Evolutionary conservation across 2,329 filamentous ascomycete species (phyloP).

Genomic region (Simplicillium sp.): DNA sequence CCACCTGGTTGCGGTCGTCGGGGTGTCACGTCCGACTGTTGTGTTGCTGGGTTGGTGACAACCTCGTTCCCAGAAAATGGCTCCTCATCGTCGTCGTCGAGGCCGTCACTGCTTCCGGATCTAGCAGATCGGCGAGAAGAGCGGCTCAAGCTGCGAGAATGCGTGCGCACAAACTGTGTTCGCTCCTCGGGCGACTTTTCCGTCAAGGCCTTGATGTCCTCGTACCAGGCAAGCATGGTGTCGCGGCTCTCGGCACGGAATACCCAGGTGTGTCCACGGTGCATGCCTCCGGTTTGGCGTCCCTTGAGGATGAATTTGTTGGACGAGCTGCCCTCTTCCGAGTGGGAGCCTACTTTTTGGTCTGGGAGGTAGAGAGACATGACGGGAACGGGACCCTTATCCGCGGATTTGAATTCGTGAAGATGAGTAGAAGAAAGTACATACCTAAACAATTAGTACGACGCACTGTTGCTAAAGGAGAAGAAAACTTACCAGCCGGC

Average conservation of each 20-base stretch:
- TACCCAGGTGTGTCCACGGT: constrained; percentile 68
- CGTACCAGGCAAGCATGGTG: constrained; percentile 95
- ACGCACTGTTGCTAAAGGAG: not conserved
- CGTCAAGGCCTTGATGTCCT: constrained; percentile 82
- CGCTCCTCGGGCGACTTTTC: constrained; percentile 84
- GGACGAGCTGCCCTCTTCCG: constrained; percentile 69
- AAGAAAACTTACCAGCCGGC: constrained; percentile 69
- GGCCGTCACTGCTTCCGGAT: constrained; percentile 63
- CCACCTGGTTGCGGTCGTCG: constrained; percentile 83
- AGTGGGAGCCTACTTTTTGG: constrained; percentile 91
- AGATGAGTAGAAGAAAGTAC: constrained; percentile 93
- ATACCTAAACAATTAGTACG: constrained; percentile 52
- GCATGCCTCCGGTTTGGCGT: constrained; percentile 84
- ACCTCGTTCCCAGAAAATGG: constrained; percentile 44
- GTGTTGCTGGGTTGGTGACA: constrained; percentile 34
- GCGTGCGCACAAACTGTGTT: constrained; percentile 74
- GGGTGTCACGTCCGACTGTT: constrained; percentile 36
- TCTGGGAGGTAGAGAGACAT: constrained; percentile 95
- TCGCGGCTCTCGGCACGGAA: constrained; percentile 69
- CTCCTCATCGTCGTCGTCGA: constrained; percentile 63
- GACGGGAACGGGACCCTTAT: constrained; percentile 81
- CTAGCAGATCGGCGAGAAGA: constrained; percentile 52
- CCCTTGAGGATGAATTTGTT: constrained; percentile 99
- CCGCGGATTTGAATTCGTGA: constrained; percentile 98
- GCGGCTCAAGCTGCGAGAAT: constrained; percentile 69